Evolutionary conservation across 164 flowering plant species (phyloP), one percentile per base, ranked within the genome.

Genomic region (Chimonanthus salicifolius): DNA sequence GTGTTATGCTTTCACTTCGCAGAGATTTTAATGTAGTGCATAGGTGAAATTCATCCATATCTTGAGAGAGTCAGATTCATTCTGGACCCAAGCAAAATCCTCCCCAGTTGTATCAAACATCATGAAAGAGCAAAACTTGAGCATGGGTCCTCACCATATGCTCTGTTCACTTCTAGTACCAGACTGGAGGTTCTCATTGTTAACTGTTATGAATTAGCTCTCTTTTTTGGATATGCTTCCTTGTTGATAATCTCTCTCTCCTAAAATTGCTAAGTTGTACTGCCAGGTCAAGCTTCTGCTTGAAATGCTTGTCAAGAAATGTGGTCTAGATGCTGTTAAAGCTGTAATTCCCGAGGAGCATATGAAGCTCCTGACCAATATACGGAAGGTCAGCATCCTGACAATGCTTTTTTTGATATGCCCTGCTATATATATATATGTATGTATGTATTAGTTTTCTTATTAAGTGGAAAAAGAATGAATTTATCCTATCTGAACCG

Each of bases 261-360:
- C 60, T 54, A 11, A 10, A 13, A 54, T 3, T 54, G 60, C 48
- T 58, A 46, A 4, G 6, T 58, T 58, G 13, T 62, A 50, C 51
- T 62, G 33, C 43, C 87, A 96, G 99, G 85, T 96, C 74, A 96
- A 91, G 84, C 82, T 81, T 58, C 88, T 96, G 6, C 80, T 96
- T 71, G 98, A 92, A 81, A 96, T 96, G 97, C 97, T 96, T 44
- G 86, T 94, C 70, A 85, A 76, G 77, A 96, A 91, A 82, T 96
- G 99, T 80, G 99, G 99, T 72, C 67, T 91, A 47, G 97, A 96
- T 74, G 97, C 99, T 73, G 97, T 96, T 5, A 94, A 88, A 85
- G 92, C 89, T 54, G 98, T 91, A 70, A 92, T 92, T 94, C 98
- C 99, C 45, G 97, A 91, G 76, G 97, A 91, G 68, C 99, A 96